Percentiles rank a stretch among this genome's conserved stretches.
Evolutionary conservation across 2,329 filamentous ascomycete genomes (phyloP).

Genomic region (Teratosphaeria nubilosa): DNA sequence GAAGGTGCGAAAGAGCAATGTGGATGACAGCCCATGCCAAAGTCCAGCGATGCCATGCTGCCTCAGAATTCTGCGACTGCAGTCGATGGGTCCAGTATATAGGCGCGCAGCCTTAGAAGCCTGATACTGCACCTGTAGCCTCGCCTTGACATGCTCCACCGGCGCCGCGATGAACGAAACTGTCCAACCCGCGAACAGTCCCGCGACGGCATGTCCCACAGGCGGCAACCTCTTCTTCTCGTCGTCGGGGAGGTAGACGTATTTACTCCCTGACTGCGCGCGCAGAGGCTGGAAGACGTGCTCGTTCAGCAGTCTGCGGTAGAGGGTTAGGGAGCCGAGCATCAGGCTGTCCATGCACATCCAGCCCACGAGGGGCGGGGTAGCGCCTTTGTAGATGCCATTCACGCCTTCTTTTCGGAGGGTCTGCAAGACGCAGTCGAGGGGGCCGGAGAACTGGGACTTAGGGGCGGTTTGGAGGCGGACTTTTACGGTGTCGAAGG

Average conservation of each 20-base stretch:
- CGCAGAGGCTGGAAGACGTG: conserved; percentile 57
- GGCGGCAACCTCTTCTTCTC: conserved; percentile 51
- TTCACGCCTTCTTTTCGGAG: conserved; percentile 72
- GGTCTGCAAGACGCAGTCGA: conserved; percentile 79
- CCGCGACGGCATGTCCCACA: conserved; percentile 77
- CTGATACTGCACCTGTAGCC: conserved; percentile 88
- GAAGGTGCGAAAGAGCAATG: conserved; percentile 78
- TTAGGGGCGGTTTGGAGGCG: conserved; percentile 77
- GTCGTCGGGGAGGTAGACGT: conserved; percentile 20
- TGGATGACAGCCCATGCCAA: conserved; percentile 77
- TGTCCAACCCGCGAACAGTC: conserved; percentile 75
- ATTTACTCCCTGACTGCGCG: conserved; percentile 10
- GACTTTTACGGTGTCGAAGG: conserved; percentile 95
- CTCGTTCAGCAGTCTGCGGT: conserved; percentile 73
- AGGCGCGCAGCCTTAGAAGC: conserved; percentile 65
- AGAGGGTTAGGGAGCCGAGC: conserved; percentile 84
- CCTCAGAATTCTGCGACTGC: conserved; percentile 54
- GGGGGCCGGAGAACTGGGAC: conserved; percentile 70
- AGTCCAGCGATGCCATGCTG: conserved; percentile 67
- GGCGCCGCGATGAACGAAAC: conserved; percentile 89
- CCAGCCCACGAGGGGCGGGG: conserved; percentile 79
- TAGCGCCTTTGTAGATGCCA: conserved; percentile 86
- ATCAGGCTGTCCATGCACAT: conserved; percentile 96
- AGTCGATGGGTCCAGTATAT: conserved; percentile 83
- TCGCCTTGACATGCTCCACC: conserved; percentile 89